A percentile compares a stretch with the other conserved stretches of the same genome.
These are phyloP conservation scores for Hypomyces perniciosus DNA, from an alignment of 2,329 filamentous ascomycete genomes.

Conservation along the genomic window DNA sequence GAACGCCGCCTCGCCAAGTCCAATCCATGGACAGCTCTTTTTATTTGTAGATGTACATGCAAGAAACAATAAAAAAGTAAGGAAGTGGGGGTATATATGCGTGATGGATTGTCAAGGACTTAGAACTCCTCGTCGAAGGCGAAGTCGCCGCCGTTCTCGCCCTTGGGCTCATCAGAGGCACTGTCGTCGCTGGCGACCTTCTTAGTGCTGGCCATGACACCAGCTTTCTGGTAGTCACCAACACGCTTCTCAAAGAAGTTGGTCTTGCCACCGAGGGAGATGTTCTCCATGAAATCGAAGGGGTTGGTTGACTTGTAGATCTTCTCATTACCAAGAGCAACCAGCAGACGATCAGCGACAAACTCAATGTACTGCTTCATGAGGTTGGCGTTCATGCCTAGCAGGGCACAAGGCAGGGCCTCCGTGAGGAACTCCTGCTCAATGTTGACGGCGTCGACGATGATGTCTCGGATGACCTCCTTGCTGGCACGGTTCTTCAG, in stretches of 20 bases:
- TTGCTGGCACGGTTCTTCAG: slow-evolving; percentile 85
- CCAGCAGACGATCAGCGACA: slow-evolving; percentile 88
- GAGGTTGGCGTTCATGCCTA: slow-evolving; percentile 93
- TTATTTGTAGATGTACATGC: slow-evolving; percentile 10
- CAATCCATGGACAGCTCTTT: slow-evolving; percentile 10
- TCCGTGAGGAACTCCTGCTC: slow-evolving; percentile 98
- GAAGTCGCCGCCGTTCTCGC: slow-evolving; percentile 70
- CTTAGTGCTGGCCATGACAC: slow-evolving; percentile 84
- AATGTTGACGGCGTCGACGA: slow-evolving; percentile 86
- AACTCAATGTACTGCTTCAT: slow-evolving; percentile 99
- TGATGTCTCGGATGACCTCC: slow-evolving; percentile 76
- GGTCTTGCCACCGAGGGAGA: slow-evolving; percentile 97
- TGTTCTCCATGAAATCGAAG: slow-evolving; percentile 99
- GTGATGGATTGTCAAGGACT: slow-evolving; percentile 27
- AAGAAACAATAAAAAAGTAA: slow-evolving; percentile 14
- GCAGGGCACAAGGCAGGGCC: slow-evolving; percentile 82
- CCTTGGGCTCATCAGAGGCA: slow-evolving; percentile 40
- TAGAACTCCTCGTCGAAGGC: slow-evolving; percentile 96
- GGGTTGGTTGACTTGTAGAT: slow-evolving; percentile 89
- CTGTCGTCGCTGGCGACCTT: slow-evolving; percentile 56
- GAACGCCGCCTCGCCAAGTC: slow-evolving; percentile 11
- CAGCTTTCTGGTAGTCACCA: slow-evolving; percentile 98
- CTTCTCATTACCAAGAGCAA: slow-evolving; percentile 91
- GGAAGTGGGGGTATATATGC: slow-evolving; percentile 22
- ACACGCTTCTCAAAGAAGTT: slow-evolving; percentile 99